phyloP scores from a whole-genome alignment of 2,329 filamentous ascomycete genomes.

The Fusarium sp. region DNA sequence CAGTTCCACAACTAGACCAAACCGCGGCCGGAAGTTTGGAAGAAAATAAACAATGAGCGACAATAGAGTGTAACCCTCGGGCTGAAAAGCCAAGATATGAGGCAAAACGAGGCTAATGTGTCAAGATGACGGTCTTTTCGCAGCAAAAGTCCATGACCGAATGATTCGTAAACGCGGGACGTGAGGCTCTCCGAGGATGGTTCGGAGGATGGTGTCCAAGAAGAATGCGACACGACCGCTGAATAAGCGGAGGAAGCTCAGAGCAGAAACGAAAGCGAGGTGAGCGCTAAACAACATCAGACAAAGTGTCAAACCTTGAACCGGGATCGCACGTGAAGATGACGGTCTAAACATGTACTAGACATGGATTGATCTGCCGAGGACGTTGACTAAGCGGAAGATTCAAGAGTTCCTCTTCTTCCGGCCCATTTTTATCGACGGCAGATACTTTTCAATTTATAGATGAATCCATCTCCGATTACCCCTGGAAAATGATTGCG shows the following conservation, averaged over 20 bases:
- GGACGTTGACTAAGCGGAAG: neutral
- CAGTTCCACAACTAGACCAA: neutral
- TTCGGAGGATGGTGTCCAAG: slow-evolving; percentile 1
- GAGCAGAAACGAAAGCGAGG: neutral
- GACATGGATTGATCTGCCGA: neutral
- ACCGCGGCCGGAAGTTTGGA: neutral
- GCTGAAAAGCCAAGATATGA: neutral
- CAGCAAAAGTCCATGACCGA: neutral
- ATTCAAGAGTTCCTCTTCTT: neutral
- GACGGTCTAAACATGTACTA: neutral
- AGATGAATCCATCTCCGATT: neutral
- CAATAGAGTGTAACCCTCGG: neutral
- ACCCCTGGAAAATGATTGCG: neutral
- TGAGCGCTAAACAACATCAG: neutral
- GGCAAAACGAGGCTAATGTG: neutral
- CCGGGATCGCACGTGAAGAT: neutral
- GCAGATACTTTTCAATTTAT: neutral
- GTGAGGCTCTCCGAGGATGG: slow-evolving; percentile 3
- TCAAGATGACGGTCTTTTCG: neutral
- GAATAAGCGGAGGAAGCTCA: slow-evolving; percentile 12
- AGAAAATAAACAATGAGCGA: neutral
- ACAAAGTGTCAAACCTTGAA: neutral
- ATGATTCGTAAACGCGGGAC: slow-evolving; percentile 7
- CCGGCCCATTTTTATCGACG: slow-evolving; percentile 3
- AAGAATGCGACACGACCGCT: slow-evolving; percentile 13